A percentile compares a stretch with the other conserved stretches of the same genome.
Conservation (phyloP, 1,284 basidiomycete genomes). For the Tetrapyrgos nigripes region DNA sequence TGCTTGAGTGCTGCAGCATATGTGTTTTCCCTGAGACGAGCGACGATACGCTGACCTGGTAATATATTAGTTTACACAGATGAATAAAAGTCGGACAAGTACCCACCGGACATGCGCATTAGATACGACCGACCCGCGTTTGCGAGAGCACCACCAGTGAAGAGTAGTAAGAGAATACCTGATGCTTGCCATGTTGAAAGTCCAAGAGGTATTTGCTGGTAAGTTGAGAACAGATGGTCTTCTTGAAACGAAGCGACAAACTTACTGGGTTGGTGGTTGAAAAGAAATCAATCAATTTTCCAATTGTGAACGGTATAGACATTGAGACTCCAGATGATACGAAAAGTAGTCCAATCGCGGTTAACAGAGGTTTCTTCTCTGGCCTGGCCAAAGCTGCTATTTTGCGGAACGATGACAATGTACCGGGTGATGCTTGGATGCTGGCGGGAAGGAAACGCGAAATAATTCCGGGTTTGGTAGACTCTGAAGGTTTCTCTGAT, state of each 20-base stretch:
- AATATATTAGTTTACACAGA: slow-evolving; percentile 9
- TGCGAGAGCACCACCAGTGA: slow-evolving; percentile 87
- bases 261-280: slow-evolving; percentile 73
- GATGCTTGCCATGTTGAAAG: slow-evolving; percentile 86
- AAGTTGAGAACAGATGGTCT: slow-evolving; percentile 13
- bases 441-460: slow-evolving; percentile 33
- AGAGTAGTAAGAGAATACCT: slow-evolving; percentile 75
- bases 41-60: slow-evolving; percentile 90
- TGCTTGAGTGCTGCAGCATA: slow-evolving; percentile 86
- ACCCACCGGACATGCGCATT: slow-evolving; percentile 82
- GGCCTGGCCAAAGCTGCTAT: slow-evolving; percentile 80
- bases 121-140: slow-evolving; percentile 90
- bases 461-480: slow-evolving; percentile 6
- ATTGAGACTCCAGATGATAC: slow-evolving; percentile 86
- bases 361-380: slow-evolving; percentile 74
- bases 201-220: slow-evolving; percentile 77
- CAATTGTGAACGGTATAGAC: slow-evolving; percentile 90
- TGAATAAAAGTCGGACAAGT: slow-evolving; percentile 1
- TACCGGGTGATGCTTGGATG: slow-evolving; percentile 38
- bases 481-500: neutral
- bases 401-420: slow-evolving; percentile 72
- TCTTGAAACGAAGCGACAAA: slow-evolving; percentile 17
- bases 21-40: slow-evolving; percentile 83
- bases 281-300: slow-evolving; percentile 93
- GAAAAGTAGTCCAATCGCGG: slow-evolving; percentile 73